Base-by-base conservation (phyloP, 495 filamentous ascomycete species). In the Apodospora peruviana region DNA sequence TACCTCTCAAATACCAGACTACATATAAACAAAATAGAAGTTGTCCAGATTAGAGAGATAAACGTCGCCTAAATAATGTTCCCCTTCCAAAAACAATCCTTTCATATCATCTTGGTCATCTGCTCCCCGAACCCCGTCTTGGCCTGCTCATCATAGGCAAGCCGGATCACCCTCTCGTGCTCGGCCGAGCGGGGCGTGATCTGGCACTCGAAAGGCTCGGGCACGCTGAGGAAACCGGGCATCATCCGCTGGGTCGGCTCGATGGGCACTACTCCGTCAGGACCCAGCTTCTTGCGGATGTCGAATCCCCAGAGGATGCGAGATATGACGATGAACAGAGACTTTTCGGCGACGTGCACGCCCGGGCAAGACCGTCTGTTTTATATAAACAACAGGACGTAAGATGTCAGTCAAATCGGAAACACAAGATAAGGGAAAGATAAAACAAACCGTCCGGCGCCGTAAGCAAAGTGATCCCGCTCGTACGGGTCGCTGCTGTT, bases 401-500 rank as follows among this genome's bases (percentile, higher is more conserved):
- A 12, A 32, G 5, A 32, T 32, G 38, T 40, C 16, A 20, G 16
- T 40, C 4, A 20, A 2, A 3, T 40, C 4, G 38, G 10, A 40
- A 3, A 40, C 18, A 11, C 11, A 2, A 9, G 18, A 19, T 9
- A 19, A 4, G 38, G 38, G 4, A 40, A 22, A 20, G 7, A 20
- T 1, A 20, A 17, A 5, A 21, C 38, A 40, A 40, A 40, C 39
- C 41, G 41, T 25, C 76, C 75, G 51, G 69, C 73, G 5, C 79
- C 75, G 56, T 78, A 83, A 8, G 56, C 59, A 8, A 70, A 69
- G 45, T 72, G 70, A 19, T 72, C 71, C 1, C 70, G 68, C 4
- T 67, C 65, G 52, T 68, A 72, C 4, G 71, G 71, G 55, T 78
- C 77, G 37, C 62, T 55, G 11, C 54, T 66, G 39, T 53, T 59